Percentiles rank a stretch among this genome's conserved stretches.
Conservation (phyloP, 2,329 filamentous ascomycete genomes). For the Tetracladium maxilliforme region DNA sequence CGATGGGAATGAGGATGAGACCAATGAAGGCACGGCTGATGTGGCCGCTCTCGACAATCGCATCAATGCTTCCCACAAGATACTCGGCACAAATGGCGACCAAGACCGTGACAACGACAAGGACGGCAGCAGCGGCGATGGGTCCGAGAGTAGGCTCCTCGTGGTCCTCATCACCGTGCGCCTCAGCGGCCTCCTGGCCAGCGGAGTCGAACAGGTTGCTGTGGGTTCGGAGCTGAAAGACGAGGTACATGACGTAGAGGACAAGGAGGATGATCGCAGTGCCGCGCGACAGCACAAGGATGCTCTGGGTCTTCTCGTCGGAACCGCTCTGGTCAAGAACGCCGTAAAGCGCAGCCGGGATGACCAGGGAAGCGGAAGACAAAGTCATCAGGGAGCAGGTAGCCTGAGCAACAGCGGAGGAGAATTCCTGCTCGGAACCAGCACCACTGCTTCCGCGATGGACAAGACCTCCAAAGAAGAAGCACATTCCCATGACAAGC, state of each 20-base stretch:
- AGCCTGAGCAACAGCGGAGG: constrained; percentile 82
- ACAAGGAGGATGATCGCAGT: constrained; percentile 62
- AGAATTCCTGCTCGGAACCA: constrained; percentile 74
- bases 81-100: constrained; percentile 62
- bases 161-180: constrained; percentile 23
- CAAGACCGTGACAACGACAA: constrained; percentile 52
- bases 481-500: constrained; percentile 81
- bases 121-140: constrained; percentile 43
- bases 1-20: constrained; percentile 61
- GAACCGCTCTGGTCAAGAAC: constrained; percentile 34
- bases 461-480: constrained; percentile 60
- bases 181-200: constrained; percentile 9
- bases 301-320: constrained; percentile 35
- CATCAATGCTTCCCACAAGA: constrained; percentile 58
- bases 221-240: constrained; percentile 67
- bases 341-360: constrained; percentile 63
- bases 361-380: constrained; percentile 63
- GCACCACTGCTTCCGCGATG: constrained; percentile 19
- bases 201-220: constrained; percentile 54
- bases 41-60: constrained; percentile 47
- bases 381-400: constrained; percentile 68
- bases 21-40: constrained; percentile 68
- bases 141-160: constrained; percentile 41
- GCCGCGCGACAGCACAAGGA: constrained; percentile 59
- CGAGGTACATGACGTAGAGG: constrained; percentile 63